Evolutionary conservation across 768 basidiomycete genomes (phyloP).

Genomic region (Suillus subluteus): DNA sequence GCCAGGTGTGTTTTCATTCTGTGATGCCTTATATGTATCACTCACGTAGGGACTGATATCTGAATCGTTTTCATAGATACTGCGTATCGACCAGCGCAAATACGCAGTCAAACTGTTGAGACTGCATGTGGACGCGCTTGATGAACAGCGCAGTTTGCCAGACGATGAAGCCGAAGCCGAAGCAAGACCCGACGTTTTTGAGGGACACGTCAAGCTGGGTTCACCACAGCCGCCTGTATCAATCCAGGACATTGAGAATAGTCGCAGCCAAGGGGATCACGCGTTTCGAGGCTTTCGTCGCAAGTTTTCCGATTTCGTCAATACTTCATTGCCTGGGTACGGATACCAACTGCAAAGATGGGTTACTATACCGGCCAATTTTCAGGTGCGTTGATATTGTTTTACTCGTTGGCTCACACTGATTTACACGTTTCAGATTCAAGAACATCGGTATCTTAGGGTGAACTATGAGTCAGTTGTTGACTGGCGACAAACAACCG

Average conservation of each 20-base stretch:
- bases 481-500: slow-evolving; percentile 31
- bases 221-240: background rate
- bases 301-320: slow-evolving; percentile 5
- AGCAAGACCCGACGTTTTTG: too few relatives aligned
- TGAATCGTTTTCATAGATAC: background rate
- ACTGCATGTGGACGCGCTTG: background rate
- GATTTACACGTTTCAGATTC: slow-evolving; percentile 22
- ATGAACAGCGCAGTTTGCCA: background rate
- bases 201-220: slow-evolving; percentile 5
- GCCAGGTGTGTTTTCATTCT: slow-evolving; percentile 27
- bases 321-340: slow-evolving; percentile 7
- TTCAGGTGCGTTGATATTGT: background rate
- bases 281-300: background rate
- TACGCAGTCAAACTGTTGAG: background rate
- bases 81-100: background rate
- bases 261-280: background rate
- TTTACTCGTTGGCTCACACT: slow-evolving; percentile 5
- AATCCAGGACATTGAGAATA: background rate
- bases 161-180: too few relatives aligned
- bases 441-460: slow-evolving; percentile 28
- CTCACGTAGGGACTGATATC: too few relatives aligned
- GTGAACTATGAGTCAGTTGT: slow-evolving; percentile 31
- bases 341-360: background rate
- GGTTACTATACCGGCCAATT: background rate
- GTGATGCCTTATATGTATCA: too few relatives aligned